A percentile compares a stretch with the other conserved stretches of the same genome.
Evolutionary conservation across 345 rosid species (phyloP).

Genomic region (Orychophragmus violaceus): DNA sequence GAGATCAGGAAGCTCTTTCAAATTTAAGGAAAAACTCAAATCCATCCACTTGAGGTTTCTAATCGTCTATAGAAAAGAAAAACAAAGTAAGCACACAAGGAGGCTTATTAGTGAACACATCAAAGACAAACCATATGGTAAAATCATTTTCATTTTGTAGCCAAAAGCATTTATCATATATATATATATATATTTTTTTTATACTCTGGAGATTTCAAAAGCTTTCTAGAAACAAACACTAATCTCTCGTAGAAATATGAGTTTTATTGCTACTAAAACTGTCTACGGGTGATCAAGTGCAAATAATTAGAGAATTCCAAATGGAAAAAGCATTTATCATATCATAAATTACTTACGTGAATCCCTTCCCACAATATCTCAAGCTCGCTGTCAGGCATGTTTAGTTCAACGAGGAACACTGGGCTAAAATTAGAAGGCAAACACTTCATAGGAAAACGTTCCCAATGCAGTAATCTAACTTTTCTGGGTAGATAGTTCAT

Average conservation of each 20-base stretch:
- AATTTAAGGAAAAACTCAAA: neutral
- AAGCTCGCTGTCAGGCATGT: neutral
- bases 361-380: conserved; percentile 1
- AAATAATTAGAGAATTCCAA: too few species aligned
- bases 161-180: neutral
- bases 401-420: neutral
- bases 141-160: too few species aligned
- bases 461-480: neutral
- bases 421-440: conserved; percentile 6
- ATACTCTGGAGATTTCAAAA: too few species aligned
- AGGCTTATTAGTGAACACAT: neutral
- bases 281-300: too few species aligned
- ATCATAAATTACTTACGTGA: neutral
- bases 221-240: too few species aligned
- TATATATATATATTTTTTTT: too few species aligned
- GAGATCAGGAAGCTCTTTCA: neutral
- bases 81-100: neutral
- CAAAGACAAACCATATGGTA: neutral
- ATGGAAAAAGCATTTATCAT: neutral
- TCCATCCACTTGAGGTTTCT: neutral
- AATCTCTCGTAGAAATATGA: too few species aligned
- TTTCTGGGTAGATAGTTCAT: neutral
- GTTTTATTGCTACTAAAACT: too few species aligned
- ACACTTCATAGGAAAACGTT: neutral
- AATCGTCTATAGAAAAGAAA: neutral